Conservation (phyloP, 768 basidiomycete species). For the Calocybe cyanea region DNA sequence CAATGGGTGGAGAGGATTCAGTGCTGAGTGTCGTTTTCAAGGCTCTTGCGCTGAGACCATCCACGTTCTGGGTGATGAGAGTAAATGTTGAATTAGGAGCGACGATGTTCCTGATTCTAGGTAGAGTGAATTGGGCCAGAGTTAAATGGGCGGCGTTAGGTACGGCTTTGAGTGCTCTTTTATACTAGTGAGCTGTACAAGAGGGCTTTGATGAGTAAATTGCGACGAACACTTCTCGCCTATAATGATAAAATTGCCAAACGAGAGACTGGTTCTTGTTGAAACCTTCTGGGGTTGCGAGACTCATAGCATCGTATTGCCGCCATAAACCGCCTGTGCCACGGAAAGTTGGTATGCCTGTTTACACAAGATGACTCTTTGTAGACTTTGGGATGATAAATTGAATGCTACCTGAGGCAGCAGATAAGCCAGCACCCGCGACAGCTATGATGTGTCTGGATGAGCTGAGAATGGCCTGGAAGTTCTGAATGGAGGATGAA, state of each 20-base stretch:
- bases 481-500: conserved; percentile 15
- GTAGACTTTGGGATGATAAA: neutral
- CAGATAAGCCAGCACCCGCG: conserved; percentile 21
- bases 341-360: conserved; percentile 48
- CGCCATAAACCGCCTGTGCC: conserved; percentile 51
- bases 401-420: conserved; percentile 22
- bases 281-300: conserved; percentile 56
- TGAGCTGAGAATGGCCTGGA: conserved; percentile 18
- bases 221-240: conserved; percentile 43
- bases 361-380: neutral
- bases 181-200: conserved; percentile 11
- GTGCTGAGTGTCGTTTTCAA: conserved; percentile 23
- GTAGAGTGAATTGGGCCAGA: conserved; percentile 43
- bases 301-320: conserved; percentile 42
- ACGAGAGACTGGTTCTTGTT: conserved; percentile 41
- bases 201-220: neutral
- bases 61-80: conserved; percentile 62
- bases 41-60: conserved; percentile 44
- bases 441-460: conserved; percentile 20
- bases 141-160: conserved; percentile 58
- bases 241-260: conserved; percentile 67
- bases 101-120: conserved; percentile 29
- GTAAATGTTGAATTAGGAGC: conserved; percentile 43
- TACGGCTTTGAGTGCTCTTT: conserved; percentile 41
- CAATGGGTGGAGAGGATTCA: neutral